A percentile compares a stretch with the other conserved stretches of the same genome.
Conservation (phyloP, 2,329 filamentous ascomycete species). For the Colletotrichum viniferum region DNA sequence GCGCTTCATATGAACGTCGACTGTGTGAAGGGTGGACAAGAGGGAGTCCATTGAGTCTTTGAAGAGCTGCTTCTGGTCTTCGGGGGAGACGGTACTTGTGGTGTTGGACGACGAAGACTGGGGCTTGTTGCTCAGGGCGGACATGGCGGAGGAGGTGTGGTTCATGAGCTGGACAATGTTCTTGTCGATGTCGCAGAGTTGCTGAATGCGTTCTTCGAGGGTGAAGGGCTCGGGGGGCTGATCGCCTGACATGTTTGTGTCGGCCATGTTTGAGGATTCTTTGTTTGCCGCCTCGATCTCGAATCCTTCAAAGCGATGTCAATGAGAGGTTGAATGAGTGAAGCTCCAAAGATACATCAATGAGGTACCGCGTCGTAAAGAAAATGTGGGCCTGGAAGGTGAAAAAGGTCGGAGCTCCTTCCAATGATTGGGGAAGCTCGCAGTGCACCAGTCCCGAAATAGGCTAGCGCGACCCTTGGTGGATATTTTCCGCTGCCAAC, state of each 20-base stretch:
- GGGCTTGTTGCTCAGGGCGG: constrained; percentile 48
- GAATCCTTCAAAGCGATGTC: not conserved
- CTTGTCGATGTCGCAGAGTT: constrained; percentile 80
- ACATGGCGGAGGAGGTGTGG: constrained; percentile 52
- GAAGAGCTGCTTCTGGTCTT: constrained; percentile 56
- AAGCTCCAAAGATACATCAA: not conserved
- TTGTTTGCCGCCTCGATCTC: not conserved
- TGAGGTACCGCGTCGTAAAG: not conserved
- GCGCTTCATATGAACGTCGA: constrained; percentile 76
- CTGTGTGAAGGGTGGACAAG: constrained; percentile 72
- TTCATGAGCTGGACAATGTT: constrained; percentile 46
- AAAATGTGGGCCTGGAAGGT: not conserved
- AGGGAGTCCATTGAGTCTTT: constrained; percentile 69
- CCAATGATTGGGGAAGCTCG: not conserved
- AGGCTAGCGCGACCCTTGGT: not conserved
- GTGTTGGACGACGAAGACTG: constrained; percentile 33
- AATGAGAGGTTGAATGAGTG: not conserved
- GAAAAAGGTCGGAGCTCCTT: not conserved
- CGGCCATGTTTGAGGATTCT: constrained; percentile 2
- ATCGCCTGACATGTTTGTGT: constrained; percentile 20
- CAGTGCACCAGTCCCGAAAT: not conserved
- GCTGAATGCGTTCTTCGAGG: constrained; percentile 77
- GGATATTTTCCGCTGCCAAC: constrained; percentile 20
- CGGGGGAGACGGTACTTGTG: not conserved
- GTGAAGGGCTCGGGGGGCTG: constrained; percentile 60